Evolutionary conservation across 2,329 filamentous ascomycete species (phyloP).

Genomic region (Ceratocystis destructans): DNA sequence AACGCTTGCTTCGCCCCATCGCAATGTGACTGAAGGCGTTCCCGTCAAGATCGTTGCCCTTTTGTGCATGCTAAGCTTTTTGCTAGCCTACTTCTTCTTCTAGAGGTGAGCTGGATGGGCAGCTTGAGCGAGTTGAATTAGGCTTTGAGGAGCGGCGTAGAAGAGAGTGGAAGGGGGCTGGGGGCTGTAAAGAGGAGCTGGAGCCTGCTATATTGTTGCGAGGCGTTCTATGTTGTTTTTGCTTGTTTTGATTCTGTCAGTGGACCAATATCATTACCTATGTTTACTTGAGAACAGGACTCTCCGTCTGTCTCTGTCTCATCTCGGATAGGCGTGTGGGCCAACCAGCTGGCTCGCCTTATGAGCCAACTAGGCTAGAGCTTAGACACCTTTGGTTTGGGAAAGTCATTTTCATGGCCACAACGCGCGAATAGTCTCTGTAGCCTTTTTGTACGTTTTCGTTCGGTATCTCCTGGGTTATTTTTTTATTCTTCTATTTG

Average conservation of each 20-base stretch:
- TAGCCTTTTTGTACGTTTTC: neutral
- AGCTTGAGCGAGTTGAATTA: neutral
- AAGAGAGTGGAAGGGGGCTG: neutral
- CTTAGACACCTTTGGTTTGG: too few relatives aligned
- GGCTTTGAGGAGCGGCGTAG: neutral
- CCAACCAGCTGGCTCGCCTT: neutral
- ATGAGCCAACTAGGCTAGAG: too few relatives aligned
- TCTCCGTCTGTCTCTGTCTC: neutral
- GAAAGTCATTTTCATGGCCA: too few relatives aligned
- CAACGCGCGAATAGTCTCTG: neutral
- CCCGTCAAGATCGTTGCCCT: slow-evolving; percentile 72
- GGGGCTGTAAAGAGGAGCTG: neutral
- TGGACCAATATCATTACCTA: slow-evolving; percentile 4
- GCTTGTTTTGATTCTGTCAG: neutral
- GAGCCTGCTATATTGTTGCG: slow-evolving; percentile 2
- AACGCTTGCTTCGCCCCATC: slow-evolving; percentile 13
- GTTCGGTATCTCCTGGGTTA: neutral
- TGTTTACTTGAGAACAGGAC: neutral
- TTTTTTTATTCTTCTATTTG: neutral
- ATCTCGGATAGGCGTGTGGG: neutral
- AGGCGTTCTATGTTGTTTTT: slow-evolving; percentile 2
- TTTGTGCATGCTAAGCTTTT: slow-evolving; percentile 77
- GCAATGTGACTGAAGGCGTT: slow-evolving; percentile 49
- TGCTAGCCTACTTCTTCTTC: slow-evolving; percentile 94
- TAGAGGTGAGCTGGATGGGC: slow-evolving; percentile 31